Evolutionary conservation across 345 rosid genomes (phyloP).

Genomic region (Lenwebbia sp.): DNA sequence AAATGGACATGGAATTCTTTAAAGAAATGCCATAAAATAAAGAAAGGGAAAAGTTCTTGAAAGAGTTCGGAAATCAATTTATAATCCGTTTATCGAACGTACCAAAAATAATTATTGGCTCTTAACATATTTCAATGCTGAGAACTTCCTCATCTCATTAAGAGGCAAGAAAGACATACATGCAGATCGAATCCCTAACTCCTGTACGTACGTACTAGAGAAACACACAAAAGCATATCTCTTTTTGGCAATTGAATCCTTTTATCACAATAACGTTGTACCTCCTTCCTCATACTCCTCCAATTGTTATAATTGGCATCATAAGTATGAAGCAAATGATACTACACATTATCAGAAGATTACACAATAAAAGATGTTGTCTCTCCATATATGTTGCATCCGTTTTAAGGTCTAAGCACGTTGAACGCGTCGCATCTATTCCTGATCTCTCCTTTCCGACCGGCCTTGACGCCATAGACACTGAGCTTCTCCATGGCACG

Average conservation of each 20-base stretch:
- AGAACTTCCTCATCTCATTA: not conserved
- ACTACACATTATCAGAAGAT: not conserved
- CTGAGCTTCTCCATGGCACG: conserved; percentile 80
- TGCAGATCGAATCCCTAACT: not conserved
- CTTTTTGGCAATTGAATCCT: not conserved
- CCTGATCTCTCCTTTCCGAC: conserved; percentile 82
- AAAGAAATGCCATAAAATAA: not conserved
- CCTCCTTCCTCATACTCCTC: not conserved
- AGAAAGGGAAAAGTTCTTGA: not conserved
- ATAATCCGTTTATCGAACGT: not conserved
- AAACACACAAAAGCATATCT: not conserved
- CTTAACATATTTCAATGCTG: not conserved
- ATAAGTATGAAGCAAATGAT: not conserved
- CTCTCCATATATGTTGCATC: not conserved
- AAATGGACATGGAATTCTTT: not conserved
- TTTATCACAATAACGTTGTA: not conserved
- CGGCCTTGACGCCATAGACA: conserved; percentile 54
- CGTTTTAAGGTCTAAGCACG: not conserved
- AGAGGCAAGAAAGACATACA: not conserved
- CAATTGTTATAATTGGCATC: not conserved
- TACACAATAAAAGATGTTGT: not conserved
- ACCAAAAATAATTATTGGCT: not conserved
- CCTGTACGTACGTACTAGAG: not conserved
- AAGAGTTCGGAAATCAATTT: not conserved
- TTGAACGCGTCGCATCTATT: conserved; percentile 81